Evolutionary conservation across 148 eudicot genomes (phyloP), one percentile per base, ranked within the genome.

Genomic region (Chenopodium formosanum): DNA sequence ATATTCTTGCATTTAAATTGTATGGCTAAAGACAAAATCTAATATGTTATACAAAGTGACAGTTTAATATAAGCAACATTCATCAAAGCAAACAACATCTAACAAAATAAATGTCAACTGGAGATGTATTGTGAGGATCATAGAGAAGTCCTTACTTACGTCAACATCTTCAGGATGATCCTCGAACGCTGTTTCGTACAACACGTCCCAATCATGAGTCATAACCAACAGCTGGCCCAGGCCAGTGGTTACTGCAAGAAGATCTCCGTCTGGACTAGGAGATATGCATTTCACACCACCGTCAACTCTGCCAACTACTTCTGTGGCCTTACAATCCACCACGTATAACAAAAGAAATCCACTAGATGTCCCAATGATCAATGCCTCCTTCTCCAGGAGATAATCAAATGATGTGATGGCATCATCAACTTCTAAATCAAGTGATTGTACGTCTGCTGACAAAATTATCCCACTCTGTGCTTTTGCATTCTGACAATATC

Each of bases 201-300:
- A 73, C 83, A 96, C 83, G 60, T 96, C 99, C 99, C 98, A 96
- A 85, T 90, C 99, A 85, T 88, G 95, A 87, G 97, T 94, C 93
- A 96, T 92, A 74, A 96, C 92, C 70, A 96, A 84, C 64, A 94
- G 83, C 89, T 96, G 95, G 71, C 98, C 93, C 62, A 90, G 88
- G 79, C 97, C 98, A 80, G 98, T 91, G 53, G 93, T 85, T 75
- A 96, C 87, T 48, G 91, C 94, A 75, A 94, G 95, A 82, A 96
- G 87, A 88, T 94, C 98, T 60, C 99, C 99, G 84, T 96, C 98
- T 32, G 99, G 99, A 85, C 99, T 96, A 31, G 98, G 92, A n/a
- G 95, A 90, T 70, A 96, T 88, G 89, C 95, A 92, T 87, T 88
- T 91, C 65, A 96, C 97, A 73, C 99, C 99, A 75, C 99, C 98